Evolutionary conservation across 805 yeast genomes (phyloP).

Genomic region (Pichia kluyveri): DNA sequence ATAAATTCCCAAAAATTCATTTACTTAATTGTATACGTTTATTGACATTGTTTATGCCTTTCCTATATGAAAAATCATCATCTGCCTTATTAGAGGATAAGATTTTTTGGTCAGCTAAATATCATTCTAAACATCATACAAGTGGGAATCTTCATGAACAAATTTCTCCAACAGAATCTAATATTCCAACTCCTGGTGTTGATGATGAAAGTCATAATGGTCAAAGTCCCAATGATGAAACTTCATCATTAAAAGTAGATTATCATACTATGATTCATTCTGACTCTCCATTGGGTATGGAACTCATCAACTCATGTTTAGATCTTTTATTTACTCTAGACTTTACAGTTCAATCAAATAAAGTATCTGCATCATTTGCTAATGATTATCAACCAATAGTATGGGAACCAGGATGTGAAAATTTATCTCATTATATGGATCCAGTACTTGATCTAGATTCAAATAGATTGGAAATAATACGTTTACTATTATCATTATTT

Average conservation of each 20-base stretch:
- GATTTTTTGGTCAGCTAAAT: slow-evolving; percentile 35
- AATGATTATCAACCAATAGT: slow-evolving; percentile 32
- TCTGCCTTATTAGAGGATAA: slow-evolving; percentile 13
- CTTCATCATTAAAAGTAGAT: neutral
- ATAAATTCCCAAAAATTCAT: slow-evolving; percentile 24
- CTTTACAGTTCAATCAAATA: slow-evolving; percentile 37
- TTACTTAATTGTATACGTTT: slow-evolving; percentile 56
- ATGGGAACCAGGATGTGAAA: slow-evolving; percentile 82
- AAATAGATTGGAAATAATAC: slow-evolving; percentile 59
- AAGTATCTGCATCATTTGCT: slow-evolving; percentile 5
- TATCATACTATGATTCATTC: neutral
- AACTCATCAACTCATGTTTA: slow-evolving; percentile 30
- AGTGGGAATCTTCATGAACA: no score
- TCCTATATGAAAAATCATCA: slow-evolving; percentile 43
- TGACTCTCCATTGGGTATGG: slow-evolving; percentile 28
- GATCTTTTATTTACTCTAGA: slow-evolving; percentile 46
- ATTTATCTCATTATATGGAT: slow-evolving; percentile 17
- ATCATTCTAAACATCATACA: neutral
- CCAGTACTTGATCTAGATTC: slow-evolving; percentile 42
- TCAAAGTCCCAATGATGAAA: neutral
- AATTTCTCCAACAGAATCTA: neutral
- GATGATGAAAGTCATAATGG: neutral
- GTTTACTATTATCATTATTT: slow-evolving; percentile 49
- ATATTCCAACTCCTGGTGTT: neutral
- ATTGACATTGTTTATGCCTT: slow-evolving; percentile 58